Percentiles rank a stretch among this genome's conserved stretches.
phyloP scores from a whole-genome alignment of 179 eudicot species.

The Nepenthes alata region DNA sequence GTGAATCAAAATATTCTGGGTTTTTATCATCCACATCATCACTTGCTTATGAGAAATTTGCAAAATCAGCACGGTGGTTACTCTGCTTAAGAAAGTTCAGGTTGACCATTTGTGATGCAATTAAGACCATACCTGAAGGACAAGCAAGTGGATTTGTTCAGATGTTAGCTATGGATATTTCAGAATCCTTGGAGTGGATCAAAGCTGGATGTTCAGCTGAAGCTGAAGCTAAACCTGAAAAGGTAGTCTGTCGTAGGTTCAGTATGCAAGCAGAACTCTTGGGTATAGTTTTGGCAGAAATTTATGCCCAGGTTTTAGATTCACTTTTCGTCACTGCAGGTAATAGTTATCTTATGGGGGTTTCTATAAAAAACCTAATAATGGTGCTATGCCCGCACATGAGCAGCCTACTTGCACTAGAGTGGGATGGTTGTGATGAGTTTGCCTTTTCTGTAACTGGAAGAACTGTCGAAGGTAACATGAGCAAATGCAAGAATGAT shows the following conservation, averaged over 20 bases:
- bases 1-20: constrained; percentile 15
- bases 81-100: constrained; percentile 59
- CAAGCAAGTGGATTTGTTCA: constrained; percentile 64
- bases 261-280: constrained; percentile 45
- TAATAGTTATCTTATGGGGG: constrained; percentile 57
- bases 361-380: constrained; percentile 43
- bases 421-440: constrained; percentile 20
- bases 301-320: constrained; percentile 57
- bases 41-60: constrained; percentile 25
- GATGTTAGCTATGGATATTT: constrained; percentile 47
- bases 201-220: constrained; percentile 23
- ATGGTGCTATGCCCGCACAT: constrained; percentile 34
- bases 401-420: constrained; percentile 32
- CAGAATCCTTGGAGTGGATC: constrained; percentile 69
- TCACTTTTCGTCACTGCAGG: constrained; percentile 65
- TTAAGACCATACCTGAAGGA: constrained; percentile 80
- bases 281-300: constrained; percentile 60
- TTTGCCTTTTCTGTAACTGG: constrained; percentile 34
- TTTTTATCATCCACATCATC: constrained; percentile 13
- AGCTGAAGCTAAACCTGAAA: constrained; percentile 15
- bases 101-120: constrained; percentile 48
- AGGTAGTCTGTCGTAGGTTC: constrained; percentile 14
- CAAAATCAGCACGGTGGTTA: constrained; percentile 47
- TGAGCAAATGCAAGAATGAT: constrained; percentile 10
- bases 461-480: constrained; percentile 11